Conservation (phyloP, 1,284 basidiomycete genomes). For the Fistulina hepatica region DNA sequence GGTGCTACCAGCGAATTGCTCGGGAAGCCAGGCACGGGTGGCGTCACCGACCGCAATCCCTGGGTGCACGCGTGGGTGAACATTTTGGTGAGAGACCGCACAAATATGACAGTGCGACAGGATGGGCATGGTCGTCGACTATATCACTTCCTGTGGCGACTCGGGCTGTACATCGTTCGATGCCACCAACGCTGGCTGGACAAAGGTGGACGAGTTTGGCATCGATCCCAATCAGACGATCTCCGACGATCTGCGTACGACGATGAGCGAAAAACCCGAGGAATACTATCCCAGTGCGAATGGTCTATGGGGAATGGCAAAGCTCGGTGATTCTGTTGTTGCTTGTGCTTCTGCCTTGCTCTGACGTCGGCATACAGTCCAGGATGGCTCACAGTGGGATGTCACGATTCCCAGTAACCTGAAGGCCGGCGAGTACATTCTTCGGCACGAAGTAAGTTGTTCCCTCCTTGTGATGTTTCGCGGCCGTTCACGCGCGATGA, state of each 20-base stretch:
- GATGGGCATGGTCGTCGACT: constrained; percentile 27
- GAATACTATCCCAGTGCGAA: constrained; percentile 14
- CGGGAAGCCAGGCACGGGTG: constrained; percentile 14
- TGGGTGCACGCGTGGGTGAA: constrained; percentile 19
- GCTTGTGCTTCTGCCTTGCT: not conserved
- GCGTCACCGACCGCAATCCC: constrained; percentile 13
- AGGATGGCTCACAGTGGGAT: constrained; percentile 16
- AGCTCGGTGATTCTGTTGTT: constrained; percentile 7
- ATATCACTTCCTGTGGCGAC: constrained; percentile 30
- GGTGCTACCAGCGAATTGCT: constrained; percentile 18
- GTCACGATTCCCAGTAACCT: constrained; percentile 25
- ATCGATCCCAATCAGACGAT: constrained; percentile 25
- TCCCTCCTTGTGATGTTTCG: constrained; percentile 17
- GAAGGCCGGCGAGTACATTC: constrained; percentile 27
- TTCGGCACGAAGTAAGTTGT: constrained; percentile 27
- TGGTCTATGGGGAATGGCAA: constrained; percentile 19
- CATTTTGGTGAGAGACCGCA: not conserved
- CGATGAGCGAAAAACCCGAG: constrained; percentile 16
- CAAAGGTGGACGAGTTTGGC: constrained; percentile 28
- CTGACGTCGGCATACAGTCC: constrained; percentile 14
- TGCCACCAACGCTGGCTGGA: constrained; percentile 26
- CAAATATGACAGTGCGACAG: constrained; percentile 6
- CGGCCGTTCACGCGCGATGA: not conserved
- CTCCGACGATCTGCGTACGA: constrained; percentile 21
- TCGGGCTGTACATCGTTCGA: constrained; percentile 26